A percentile compares a stretch with the other conserved stretches of the same genome.
Evolutionary conservation across 805 yeast species (phyloP).

Genomic region (Ogataea wickerhamii): DNA sequence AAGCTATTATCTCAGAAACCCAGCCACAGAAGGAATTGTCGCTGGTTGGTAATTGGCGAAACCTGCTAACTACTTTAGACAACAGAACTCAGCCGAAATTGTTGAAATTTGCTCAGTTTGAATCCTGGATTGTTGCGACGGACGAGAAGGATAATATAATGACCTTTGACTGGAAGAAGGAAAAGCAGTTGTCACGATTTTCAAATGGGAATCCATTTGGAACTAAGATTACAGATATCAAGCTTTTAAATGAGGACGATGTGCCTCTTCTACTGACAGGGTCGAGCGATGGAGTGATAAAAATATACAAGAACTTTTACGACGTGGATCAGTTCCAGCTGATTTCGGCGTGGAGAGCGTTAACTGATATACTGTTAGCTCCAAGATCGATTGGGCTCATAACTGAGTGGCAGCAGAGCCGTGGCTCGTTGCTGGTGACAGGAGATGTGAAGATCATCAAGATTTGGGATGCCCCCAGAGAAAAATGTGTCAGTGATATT

Average conservation of each 20-base stretch:
- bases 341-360: constrained; percentile 88
- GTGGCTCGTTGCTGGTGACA: constrained; percentile 86
- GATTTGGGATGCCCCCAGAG: constrained; percentile 96
- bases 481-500: constrained; percentile 77
- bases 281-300: constrained; percentile 91
- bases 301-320: constrained; percentile 76
- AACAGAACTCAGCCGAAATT: constrained; percentile 78
- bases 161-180: constrained; percentile 82
- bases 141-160: constrained; percentile 83
- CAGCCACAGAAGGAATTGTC: constrained; percentile 87
- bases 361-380: constrained; percentile 78
- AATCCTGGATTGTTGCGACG: constrained; percentile 70
- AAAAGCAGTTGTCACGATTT: constrained; percentile 59
- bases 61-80: constrained; percentile 52
- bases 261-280: constrained; percentile 81
- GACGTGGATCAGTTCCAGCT: constrained; percentile 51
- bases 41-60: constrained; percentile 81
- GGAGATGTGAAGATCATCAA: constrained; percentile 93
- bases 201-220: constrained; percentile 85
- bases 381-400: constrained; percentile 79
- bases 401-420: constrained; percentile 95
- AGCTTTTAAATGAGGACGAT: constrained; percentile 90
- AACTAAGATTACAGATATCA: constrained; percentile 81
- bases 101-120: constrained; percentile 85
- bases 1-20: constrained; percentile 77